Evolutionary conservation across 768 basidiomycete species (phyloP).

Genomic region (Obba rivulosa): DNA sequence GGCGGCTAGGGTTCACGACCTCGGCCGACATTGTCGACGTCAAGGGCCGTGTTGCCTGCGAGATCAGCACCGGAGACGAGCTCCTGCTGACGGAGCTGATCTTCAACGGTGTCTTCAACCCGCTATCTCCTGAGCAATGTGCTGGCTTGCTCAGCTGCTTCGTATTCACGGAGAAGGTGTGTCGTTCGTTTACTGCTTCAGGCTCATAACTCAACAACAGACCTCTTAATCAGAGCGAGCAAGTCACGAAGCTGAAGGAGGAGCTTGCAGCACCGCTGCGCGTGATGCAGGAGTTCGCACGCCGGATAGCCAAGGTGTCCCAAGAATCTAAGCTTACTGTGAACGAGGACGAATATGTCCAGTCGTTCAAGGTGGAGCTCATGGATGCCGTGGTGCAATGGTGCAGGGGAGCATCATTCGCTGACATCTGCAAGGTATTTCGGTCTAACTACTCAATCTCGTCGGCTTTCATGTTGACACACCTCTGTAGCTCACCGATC

Average conservation of each 20-base stretch:
- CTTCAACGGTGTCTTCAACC: conserved; percentile 95
- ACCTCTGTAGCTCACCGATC: conserved; percentile 75
- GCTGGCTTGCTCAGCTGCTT: conserved; percentile 96
- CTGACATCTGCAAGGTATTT: conserved; percentile 93
- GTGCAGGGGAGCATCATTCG: conserved; percentile 97
- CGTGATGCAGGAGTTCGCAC: conserved; percentile 92
- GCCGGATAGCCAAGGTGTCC: conserved; percentile 95
- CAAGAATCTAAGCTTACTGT: conserved; percentile 87
- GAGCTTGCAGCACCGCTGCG: conserved; percentile 90
- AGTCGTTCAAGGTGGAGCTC: conserved; percentile 95
- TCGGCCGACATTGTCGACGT: conserved; percentile 91
- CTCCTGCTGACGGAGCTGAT: conserved; percentile 93
- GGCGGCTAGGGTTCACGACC: conserved; percentile 87
- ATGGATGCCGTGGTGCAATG: conserved; percentile 98
- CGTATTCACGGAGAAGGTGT: conserved; percentile 94
- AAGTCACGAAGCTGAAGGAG: conserved; percentile 80
- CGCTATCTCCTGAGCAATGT: conserved; percentile 84
- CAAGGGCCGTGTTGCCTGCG: conserved; percentile 97
- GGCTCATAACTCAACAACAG: not conserved
- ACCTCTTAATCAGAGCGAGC: conserved; percentile 60
- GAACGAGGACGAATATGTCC: conserved; percentile 92
- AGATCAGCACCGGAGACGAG: conserved; percentile 97
- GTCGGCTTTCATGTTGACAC: not conserved
- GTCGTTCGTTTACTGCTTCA: conserved; percentile 5
- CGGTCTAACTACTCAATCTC: conserved; percentile 12